Conservation (phyloP, 306 rosid genomes). For the Citrullus amarus region DNA sequence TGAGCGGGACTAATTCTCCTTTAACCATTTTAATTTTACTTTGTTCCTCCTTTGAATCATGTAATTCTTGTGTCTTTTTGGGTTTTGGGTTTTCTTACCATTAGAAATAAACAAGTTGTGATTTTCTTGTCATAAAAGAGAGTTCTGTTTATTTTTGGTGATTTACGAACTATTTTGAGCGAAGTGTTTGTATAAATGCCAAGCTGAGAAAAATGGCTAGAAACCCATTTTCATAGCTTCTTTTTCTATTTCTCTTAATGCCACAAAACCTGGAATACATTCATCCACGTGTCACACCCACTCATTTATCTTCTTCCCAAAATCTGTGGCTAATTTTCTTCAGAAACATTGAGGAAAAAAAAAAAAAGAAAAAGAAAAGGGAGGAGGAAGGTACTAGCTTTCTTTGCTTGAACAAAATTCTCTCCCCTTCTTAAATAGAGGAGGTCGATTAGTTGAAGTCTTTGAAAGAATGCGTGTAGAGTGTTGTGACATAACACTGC, state of each 20-base stretch:
- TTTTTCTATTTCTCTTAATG: background rate
- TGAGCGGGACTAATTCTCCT: conserved; percentile 22
- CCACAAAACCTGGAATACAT: conserved; percentile 1
- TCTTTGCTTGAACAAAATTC: conserved; percentile 54
- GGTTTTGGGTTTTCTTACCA: conserved; percentile 1
- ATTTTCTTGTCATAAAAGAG: background rate
- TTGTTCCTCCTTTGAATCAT: conserved; percentile 8
- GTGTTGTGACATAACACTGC: too few relatives aligned
- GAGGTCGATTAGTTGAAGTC: too few relatives aligned
- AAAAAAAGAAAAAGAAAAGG: background rate
- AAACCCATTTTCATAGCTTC: background rate
- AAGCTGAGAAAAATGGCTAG: background rate
- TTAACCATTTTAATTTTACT: background rate
- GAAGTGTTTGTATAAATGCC: background rate
- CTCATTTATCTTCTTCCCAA: background rate
- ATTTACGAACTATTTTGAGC: background rate
- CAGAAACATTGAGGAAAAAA: background rate
- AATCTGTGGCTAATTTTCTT: background rate
- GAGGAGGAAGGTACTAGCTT: conserved; percentile 13
- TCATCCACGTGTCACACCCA: background rate
- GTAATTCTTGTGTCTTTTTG: conserved; percentile 19
- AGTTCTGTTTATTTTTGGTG: background rate
- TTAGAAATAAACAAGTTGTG: background rate
- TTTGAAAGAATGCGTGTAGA: too few relatives aligned
- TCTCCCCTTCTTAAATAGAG: conserved; percentile 31